phyloP scores from a whole-genome alignment of 2,329 filamentous ascomycete genomes.

The Ascochyta rabiei region DNA sequence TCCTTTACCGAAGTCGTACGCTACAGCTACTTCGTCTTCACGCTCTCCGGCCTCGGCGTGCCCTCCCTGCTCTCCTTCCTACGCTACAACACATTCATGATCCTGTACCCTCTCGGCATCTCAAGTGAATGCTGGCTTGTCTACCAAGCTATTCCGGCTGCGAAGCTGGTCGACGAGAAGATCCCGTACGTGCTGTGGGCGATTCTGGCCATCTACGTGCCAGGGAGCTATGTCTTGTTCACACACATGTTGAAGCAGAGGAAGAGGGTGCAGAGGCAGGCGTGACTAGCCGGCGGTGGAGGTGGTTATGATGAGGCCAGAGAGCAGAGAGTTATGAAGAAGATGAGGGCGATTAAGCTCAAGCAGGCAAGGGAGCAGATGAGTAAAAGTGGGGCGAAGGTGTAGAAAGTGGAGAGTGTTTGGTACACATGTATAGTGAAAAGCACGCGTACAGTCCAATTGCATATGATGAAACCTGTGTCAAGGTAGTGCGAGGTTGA shows the following conservation, averaged over 20 bases:
- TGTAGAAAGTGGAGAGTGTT: not conserved
- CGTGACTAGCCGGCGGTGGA: slow-evolving; percentile 12
- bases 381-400: not conserved
- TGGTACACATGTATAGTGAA: not conserved
- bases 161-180: slow-evolving; percentile 56
- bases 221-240: slow-evolving; percentile 82
- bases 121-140: slow-evolving; percentile 84
- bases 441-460: not conserved
- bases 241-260: slow-evolving; percentile 95
- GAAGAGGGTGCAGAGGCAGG: slow-evolving; percentile 68
- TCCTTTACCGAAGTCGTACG: slow-evolving; percentile 88
- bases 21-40: slow-evolving; percentile 87
- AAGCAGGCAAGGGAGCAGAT: slow-evolving; percentile 6
- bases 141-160: slow-evolving; percentile 69
- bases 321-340: slow-evolving; percentile 8
- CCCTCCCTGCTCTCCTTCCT: slow-evolving; percentile 76
- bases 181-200: slow-evolving; percentile 67
- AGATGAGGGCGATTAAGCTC: not conserved
- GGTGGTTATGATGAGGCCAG: slow-evolving; percentile 13
- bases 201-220: slow-evolving; percentile 77
- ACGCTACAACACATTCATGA: slow-evolving; percentile 84
- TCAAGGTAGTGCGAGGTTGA: too few relatives aligned
- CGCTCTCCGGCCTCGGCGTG: slow-evolving; percentile 63
- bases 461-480: not conserved
- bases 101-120: slow-evolving; percentile 93